A percentile compares a stretch with the other conserved stretches of the same genome.
Conservation (phyloP, 169 alveolate species). For the Plasmodium malariae region DNA sequence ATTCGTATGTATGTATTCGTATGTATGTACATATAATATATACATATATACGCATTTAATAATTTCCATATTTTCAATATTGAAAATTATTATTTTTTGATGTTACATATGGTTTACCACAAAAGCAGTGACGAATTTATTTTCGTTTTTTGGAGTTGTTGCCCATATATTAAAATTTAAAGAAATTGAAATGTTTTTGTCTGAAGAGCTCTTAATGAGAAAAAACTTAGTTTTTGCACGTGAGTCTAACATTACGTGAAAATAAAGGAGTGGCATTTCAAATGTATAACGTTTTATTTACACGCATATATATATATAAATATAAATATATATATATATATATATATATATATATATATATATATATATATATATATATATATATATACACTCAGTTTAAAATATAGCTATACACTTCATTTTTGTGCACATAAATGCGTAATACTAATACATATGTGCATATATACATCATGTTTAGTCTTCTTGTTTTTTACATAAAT, state of each 20-base stretch:
- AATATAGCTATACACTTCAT: no score
- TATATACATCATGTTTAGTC: neutral
- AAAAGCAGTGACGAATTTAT: conserved; percentile 71
- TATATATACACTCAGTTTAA: neutral
- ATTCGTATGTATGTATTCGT: neutral
- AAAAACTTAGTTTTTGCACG: conserved; percentile 73
- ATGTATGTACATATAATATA: neutral
- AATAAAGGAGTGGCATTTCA: neutral
- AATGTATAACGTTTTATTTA: neutral
- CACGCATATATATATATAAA: neutral
- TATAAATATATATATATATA: neutral
- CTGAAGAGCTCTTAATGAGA: conserved; percentile 81
- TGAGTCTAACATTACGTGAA: conserved; percentile 34
- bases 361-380: neutral
- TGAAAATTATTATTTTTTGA: conserved; percentile 3
- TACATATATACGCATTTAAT: neutral
- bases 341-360: neutral
- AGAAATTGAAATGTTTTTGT: conserved; percentile 76
- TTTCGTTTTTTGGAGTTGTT: conserved; percentile 82
- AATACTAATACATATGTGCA: neutral
- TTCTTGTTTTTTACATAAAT: conserved; percentile 19
- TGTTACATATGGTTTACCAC: conserved; percentile 16
- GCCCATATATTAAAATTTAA: conserved; percentile 83
- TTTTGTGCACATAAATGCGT: no score
- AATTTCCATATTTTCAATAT: neutral